Percentiles rank a stretch among this genome's conserved stretches.
phyloP scores from a whole-genome alignment of 2,329 filamentous ascomycete species.

The Epichloe hybrida region DNA sequence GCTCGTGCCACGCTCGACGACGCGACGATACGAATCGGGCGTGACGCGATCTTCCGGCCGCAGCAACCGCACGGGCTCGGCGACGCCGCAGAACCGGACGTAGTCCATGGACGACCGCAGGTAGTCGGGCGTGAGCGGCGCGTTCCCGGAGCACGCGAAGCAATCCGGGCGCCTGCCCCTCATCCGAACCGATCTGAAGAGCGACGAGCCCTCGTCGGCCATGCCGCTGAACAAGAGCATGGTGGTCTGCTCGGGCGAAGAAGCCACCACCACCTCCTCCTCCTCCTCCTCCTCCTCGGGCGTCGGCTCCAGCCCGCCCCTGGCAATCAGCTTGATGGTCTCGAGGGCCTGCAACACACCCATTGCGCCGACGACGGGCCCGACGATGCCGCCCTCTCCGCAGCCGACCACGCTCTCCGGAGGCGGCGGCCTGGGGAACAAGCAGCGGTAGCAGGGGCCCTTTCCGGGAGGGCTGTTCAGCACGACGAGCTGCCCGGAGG shows the following conservation, averaged over 20 bases:
- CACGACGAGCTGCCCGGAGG: slow-evolving; percentile 79
- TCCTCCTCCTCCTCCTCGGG: background rate
- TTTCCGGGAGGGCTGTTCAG: slow-evolving; percentile 67
- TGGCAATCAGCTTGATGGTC: slow-evolving; percentile 66
- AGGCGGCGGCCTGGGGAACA: slow-evolving; percentile 80
- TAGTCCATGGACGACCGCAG: slow-evolving; percentile 63
- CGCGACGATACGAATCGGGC: slow-evolving; percentile 41
- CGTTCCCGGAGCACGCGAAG: slow-evolving; percentile 56
- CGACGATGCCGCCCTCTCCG: slow-evolving; percentile 83
- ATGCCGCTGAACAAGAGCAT: slow-evolving; percentile 37
- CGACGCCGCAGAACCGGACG: slow-evolving; percentile 67
- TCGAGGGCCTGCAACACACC: slow-evolving; percentile 85
- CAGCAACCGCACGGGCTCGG: slow-evolving; percentile 41
- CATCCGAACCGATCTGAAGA: slow-evolving; percentile 64
- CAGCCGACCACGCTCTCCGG: slow-evolving; percentile 72
- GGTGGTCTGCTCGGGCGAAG: slow-evolving; percentile 12
- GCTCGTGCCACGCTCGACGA: slow-evolving; percentile 6
- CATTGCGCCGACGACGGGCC: slow-evolving; percentile 87
- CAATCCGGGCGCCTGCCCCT: slow-evolving; percentile 60
- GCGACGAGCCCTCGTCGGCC: slow-evolving; percentile 15
- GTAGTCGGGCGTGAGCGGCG: slow-evolving; percentile 44
- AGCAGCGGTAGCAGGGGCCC: slow-evolving; percentile 84
- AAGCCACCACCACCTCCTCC: too few species aligned
- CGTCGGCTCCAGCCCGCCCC: slow-evolving; percentile 15
- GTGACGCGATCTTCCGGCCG: slow-evolving; percentile 53